phyloP scores from a whole-genome alignment of 441 rosid species.

The Brassica balearica region DNA sequence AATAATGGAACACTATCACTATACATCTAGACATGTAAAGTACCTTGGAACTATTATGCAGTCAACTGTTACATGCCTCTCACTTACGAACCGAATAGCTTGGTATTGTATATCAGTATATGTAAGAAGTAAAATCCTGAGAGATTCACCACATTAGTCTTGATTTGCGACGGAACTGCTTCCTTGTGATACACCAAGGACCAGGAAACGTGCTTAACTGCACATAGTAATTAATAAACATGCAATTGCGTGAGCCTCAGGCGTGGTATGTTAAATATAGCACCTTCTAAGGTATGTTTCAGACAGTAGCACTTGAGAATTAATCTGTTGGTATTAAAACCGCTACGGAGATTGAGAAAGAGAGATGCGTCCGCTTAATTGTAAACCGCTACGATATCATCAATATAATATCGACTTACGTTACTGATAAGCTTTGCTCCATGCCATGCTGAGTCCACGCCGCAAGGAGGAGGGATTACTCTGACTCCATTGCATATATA shows the following conservation, averaged over 20 bases:
- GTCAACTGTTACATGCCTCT: constrained; percentile 7
- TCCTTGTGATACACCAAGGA: constrained; percentile 82
- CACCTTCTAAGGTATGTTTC: not conserved
- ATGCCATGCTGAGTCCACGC: constrained; percentile 85
- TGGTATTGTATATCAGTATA: too few species aligned
- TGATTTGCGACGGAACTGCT: constrained; percentile 66
- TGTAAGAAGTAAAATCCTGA: not conserved
- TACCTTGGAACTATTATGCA: constrained; percentile 12
- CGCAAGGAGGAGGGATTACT: constrained; percentile 73
- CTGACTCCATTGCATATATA: constrained; percentile 60
- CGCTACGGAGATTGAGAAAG: not conserved
- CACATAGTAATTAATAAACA: constrained; percentile 19
- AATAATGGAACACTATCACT: constrained; percentile 21
- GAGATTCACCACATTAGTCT: constrained; percentile 63
- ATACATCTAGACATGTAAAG: constrained; percentile 20
- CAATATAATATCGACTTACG: constrained; percentile 53
- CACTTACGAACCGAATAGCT: constrained; percentile 7
- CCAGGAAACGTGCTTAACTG: constrained; percentile 86
- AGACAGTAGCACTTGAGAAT: constrained; percentile 1
- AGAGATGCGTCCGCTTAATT: not conserved
- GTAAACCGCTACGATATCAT: not conserved
- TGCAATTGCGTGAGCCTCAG: not conserved
- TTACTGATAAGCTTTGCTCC: constrained; percentile 88
- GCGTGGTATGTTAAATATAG: not conserved
- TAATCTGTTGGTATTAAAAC: not conserved